Percentiles rank a stretch among this genome's conserved stretches.
phyloP scores from a whole-genome alignment of 2,329 filamentous ascomycete species.

The Aspergillus udagawae region DNA sequence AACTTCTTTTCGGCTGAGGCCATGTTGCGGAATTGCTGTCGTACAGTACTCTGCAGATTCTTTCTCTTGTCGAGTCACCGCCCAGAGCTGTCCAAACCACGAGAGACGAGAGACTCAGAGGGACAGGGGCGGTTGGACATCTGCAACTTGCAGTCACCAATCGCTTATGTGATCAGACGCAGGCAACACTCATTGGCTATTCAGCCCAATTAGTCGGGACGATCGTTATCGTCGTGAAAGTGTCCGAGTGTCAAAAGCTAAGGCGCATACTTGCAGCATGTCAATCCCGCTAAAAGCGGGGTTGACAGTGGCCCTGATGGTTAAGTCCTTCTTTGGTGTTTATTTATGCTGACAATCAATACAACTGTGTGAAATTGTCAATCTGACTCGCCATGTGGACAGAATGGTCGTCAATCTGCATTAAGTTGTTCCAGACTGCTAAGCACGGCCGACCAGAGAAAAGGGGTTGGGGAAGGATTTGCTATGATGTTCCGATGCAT shows the following conservation, averaged over 20 bases:
- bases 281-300: neutral
- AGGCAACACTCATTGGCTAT: neutral
- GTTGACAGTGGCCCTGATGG: neutral
- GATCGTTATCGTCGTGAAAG: neutral
- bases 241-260: neutral
- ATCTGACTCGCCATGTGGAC: neutral
- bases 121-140: no score
- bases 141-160: no score
- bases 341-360: neutral
- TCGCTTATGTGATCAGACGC: no score
- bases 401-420: no score
- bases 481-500: no score
- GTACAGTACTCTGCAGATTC: neutral
- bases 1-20: slow-evolving; percentile 29
- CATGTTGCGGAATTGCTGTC: neutral
- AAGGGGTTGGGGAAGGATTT: no score
- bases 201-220: neutral
- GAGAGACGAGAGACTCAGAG: neutral
- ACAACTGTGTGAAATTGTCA: neutral
- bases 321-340: neutral
- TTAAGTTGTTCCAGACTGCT: no score
- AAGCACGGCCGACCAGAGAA: no score
- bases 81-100: neutral
- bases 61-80: neutral
- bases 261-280: neutral